phyloP scores from a whole-genome alignment of 2,329 filamentous ascomycete species.

The Pseudocercospora cruenta region DNA sequence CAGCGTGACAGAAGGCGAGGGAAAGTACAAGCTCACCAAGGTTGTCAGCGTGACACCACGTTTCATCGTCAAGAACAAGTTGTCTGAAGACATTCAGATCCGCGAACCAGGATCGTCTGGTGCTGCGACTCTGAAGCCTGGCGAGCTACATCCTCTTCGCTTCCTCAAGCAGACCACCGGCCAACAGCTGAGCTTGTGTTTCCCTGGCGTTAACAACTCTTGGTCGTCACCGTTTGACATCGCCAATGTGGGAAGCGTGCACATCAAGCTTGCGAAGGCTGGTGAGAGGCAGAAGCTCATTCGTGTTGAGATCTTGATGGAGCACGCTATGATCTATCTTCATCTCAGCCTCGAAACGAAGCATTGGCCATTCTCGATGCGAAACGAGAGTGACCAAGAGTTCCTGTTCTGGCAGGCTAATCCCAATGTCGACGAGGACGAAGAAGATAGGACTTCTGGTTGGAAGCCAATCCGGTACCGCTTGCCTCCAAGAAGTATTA shows the following conservation, averaged over 20 bases:
- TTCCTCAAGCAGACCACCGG: conserved; percentile 81
- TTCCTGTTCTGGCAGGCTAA: conserved; percentile 97
- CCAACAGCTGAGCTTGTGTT: conserved; percentile 91
- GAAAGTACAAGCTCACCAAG: conserved; percentile 97
- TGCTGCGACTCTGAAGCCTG: conserved; percentile 74
- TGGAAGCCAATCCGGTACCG: conserved; percentile 94
- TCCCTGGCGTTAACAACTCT: conserved; percentile 90
- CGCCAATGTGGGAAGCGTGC: conserved; percentile 86
- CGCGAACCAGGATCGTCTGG: conserved; percentile 91
- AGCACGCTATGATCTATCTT: conserved; percentile 90
- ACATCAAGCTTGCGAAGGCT: conserved; percentile 90
- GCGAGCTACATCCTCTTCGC: conserved; percentile 82
- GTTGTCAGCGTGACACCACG: conserved; percentile 90
- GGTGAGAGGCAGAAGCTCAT: conserved; percentile 88
- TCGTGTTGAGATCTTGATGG: conserved; percentile 85
- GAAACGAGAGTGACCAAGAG: conserved; percentile 95
- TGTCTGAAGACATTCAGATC: conserved; percentile 84
- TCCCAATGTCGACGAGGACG: conserved; percentile 89
- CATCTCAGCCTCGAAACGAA: conserved; percentile 88
- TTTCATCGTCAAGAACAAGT: conserved; percentile 91
- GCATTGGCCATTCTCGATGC: conserved; percentile 98
- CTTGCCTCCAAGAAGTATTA: conserved; percentile 90
- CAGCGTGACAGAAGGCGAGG: conserved; percentile 84
- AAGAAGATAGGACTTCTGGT: conserved; percentile 75
- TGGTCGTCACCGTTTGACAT: conserved; percentile 99